A percentile compares a stretch with the other conserved stretches of the same genome.
These are phyloP conservation scores for Exophiala xenobiotica DNA, from an alignment of 2,329 filamentous ascomycete species.

Conservation along the genomic window DNA sequence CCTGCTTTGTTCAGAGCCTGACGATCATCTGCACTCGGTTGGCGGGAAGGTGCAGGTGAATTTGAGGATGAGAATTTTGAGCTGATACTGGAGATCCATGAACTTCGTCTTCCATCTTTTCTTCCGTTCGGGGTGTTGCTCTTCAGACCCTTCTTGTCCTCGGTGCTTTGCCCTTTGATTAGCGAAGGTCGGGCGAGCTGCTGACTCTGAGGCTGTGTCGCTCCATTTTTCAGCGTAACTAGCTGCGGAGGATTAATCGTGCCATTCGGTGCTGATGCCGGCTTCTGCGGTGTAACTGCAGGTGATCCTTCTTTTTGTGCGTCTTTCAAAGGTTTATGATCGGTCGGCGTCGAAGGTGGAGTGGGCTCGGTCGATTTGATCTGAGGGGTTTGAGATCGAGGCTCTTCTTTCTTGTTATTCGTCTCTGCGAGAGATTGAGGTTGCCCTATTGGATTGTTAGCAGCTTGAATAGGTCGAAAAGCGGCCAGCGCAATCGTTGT, in stretches of 20 bases:
- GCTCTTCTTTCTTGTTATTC: conserved; percentile 21
- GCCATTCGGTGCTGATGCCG: conserved; percentile 12
- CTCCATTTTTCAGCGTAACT: conserved; percentile 4
- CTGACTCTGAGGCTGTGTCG: conserved; percentile 3
- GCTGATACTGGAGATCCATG: conserved; percentile 91
- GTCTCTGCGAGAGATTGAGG: conserved; percentile 29
- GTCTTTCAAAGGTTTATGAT: conserved; percentile 25
- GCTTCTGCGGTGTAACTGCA: conserved; percentile 4
- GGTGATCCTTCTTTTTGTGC: conserved; percentile 16
- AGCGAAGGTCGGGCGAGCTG: conserved; percentile 14
- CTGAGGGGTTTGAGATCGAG: conserved; percentile 25
- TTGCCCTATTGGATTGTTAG: conserved; percentile 12
- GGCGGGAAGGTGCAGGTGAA: conserved; percentile 39
- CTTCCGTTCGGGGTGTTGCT: conserved; percentile 14
- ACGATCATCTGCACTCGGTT: conserved; percentile 28
- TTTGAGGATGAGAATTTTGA: conserved; percentile 77
- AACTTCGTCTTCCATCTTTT: conserved; percentile 61
- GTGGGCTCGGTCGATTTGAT: conserved; percentile 25
- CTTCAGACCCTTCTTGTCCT: conserved; percentile 20
- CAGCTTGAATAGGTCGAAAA: not conserved
- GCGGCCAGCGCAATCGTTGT: not conserved
- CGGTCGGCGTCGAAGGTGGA: conserved; percentile 12
- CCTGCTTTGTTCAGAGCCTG: conserved; percentile 4
- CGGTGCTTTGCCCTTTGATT: conserved; percentile 15
- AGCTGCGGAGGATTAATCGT: conserved; percentile 11